These are phyloP conservation scores for Fusarium hainanense DNA, from an alignment of 2,329 filamentous ascomycete species.

Conservation along the genomic window DNA sequence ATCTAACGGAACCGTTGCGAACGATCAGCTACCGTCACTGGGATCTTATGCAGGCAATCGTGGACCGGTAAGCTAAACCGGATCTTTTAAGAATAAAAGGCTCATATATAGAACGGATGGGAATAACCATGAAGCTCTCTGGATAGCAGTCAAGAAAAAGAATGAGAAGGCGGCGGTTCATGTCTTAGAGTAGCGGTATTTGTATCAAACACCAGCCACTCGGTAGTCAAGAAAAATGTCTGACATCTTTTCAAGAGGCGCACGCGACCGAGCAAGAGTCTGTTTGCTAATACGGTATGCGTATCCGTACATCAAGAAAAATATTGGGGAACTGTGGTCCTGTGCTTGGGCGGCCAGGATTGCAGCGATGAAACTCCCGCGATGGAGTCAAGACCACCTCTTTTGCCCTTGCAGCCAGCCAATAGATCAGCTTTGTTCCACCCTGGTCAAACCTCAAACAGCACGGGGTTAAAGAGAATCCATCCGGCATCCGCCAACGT, in stretches of 20 bases:
- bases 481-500: background rate
- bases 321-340: slow-evolving; percentile 12
- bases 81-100: slow-evolving; percentile 1
- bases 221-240: slow-evolving; percentile 9
- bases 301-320: background rate
- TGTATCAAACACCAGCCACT: slow-evolving; percentile 26
- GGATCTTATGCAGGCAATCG: slow-evolving; percentile 37
- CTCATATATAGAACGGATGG: background rate
- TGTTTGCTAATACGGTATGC: background rate
- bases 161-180: background rate
- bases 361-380: slow-evolving; percentile 37
- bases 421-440: slow-evolving; percentile 13
- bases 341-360: slow-evolving; percentile 32
- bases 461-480: slow-evolving; percentile 21
- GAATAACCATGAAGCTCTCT: background rate
- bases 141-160: background rate
- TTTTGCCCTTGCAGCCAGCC: slow-evolving; percentile 35
- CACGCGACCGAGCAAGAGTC: slow-evolving; percentile 16
- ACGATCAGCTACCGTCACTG: slow-evolving; percentile 22
- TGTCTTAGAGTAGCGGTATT: background rate
- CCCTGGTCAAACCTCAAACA: slow-evolving; percentile 43
- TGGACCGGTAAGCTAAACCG: slow-evolving; percentile 2
- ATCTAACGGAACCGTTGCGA: slow-evolving; percentile 27
- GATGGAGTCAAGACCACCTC: slow-evolving; percentile 18
- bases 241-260: slow-evolving; percentile 18